Evolutionary conservation across 208 protist genomes (phyloP).

Genomic region (Novymonas esmeraldas): DNA sequence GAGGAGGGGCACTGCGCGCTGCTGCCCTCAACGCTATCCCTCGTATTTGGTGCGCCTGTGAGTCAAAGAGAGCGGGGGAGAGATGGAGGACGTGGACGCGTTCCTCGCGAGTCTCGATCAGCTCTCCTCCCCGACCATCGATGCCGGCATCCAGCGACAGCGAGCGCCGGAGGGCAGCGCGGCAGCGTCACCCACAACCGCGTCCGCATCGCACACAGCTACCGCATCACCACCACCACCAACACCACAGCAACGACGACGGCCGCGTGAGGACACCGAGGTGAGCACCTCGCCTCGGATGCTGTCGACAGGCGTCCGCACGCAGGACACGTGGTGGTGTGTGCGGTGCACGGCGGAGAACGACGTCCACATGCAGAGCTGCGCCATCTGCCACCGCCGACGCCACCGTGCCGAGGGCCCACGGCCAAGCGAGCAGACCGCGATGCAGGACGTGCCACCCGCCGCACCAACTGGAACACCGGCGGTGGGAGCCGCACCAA

Average conservation of each 20-base stretch:
- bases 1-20: too few relatives aligned
- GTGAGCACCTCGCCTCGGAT: too few relatives aligned
- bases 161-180: neutral
- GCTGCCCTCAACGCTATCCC: too few relatives aligned
- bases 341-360: slow-evolving; percentile 24
- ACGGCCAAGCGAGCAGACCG: too few relatives aligned
- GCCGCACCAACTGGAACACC: too few relatives aligned
- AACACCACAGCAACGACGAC: slow-evolving; percentile 8
- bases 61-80: neutral
- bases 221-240: slow-evolving; percentile 1
- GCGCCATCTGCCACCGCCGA: slow-evolving; percentile 24
- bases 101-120: slow-evolving; percentile 62
- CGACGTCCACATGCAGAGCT: slow-evolving; percentile 21
- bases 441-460: too few relatives aligned
- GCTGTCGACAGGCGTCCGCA: neutral
- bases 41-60: too few relatives aligned
- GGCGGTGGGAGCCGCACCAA: neutral
- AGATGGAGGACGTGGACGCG: slow-evolving; percentile 57
- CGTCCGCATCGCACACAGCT: neutral
- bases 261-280: neutral
- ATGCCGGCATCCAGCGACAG: slow-evolving; percentile 36
- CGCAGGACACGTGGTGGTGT: slow-evolving; percentile 24
- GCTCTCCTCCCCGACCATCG: slow-evolving; percentile 46
- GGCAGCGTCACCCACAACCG: neutral
- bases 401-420: slow-evolving; percentile 24